A percentile compares a stretch with the other conserved stretches of the same genome.
These are phyloP conservation scores for Kodamaea restingae DNA, from an alignment of 805 yeast genomes.

Conservation along the genomic window DNA sequence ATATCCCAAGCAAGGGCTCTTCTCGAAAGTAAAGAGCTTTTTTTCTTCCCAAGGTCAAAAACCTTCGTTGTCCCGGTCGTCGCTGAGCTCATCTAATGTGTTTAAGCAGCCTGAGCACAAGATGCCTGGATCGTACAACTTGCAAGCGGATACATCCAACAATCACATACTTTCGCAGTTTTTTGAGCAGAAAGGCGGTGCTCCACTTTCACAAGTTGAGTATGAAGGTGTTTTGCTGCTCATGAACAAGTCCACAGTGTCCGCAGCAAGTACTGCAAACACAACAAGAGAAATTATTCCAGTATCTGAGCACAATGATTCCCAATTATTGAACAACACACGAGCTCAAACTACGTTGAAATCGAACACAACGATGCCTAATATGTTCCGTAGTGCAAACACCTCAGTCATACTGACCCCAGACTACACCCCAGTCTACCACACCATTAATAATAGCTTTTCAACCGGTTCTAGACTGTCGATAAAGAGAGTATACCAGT, in stretches of 20 bases:
- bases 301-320: slow-evolving; percentile 1
- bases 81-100: slow-evolving; percentile 1
- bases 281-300: neutral
- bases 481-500: slow-evolving; percentile 41
- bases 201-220: slow-evolving; percentile 70
- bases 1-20: slow-evolving; percentile 21
- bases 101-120: slow-evolving; percentile 7
- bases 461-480: slow-evolving; percentile 24
- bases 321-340: slow-evolving; percentile 20
- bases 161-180: slow-evolving; percentile 57
- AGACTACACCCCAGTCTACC: slow-evolving; percentile 37
- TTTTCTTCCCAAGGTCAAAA: slow-evolving; percentile 11
- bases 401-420: slow-evolving; percentile 26
- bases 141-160: slow-evolving; percentile 33
- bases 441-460: slow-evolving; percentile 18
- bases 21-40: slow-evolving; percentile 27
- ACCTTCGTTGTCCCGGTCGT: neutral
- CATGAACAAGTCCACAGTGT: slow-evolving; percentile 6
- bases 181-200: slow-evolving; percentile 69
- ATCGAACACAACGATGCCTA: slow-evolving; percentile 5
- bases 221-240: slow-evolving; percentile 67
- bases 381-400: slow-evolving; percentile 11
- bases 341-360: slow-evolving; percentile 28
- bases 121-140: slow-evolving; percentile 11
- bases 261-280: neutral